Evolutionary conservation across 2,329 filamentous ascomycete genomes (phyloP), one percentile per base, ranked within the genome.

Genomic region (Leptographium lundbergii): DNA sequence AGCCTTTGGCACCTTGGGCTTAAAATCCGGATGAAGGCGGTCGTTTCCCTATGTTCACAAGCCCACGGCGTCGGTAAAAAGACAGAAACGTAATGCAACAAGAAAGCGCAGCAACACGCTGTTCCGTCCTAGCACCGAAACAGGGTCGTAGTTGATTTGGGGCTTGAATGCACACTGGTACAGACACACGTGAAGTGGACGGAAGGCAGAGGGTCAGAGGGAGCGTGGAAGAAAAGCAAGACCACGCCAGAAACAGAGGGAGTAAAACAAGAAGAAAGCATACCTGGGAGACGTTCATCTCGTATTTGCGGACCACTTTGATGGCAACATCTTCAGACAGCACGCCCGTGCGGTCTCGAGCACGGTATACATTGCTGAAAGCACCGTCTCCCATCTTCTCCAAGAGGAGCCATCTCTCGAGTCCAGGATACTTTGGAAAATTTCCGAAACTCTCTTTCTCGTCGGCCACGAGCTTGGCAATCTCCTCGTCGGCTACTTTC

Each of bases 351-450:
- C 75, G 71, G 71, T 99, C 94, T 65, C 80, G 82, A 45, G 94
- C 94, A 47, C 89, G 86, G 73, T 97, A 99, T 64, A 99, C 94
- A 69, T 97, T 97, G 77, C 92, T 97, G 79, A 99, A 99, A 61
- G 94, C 94, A 62, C 94, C 94, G 66, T 97, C 94, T 64, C 94
- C 94, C 92, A 99, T 99, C 81, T 97, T 97, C 74, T 96, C 91
- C 57, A 94, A 61, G 39, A 96, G 77, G 58, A 87, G 83, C 86
- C 89, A 99, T 68, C 91, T 78, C 66, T 95, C 90, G 47, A 95
- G 76, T 45, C 89, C 89, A 0, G 89, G 88, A 67, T 95, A 95
- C 66, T 77, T 81, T 48, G 94, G 92, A 68, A 97, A 86, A 72
- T 91, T 95, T 69, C 84, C 84, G 71, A 85, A 89, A 73, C 78